Conservation (phyloP, 345 rosid genomes). For the Pelargonium nanum region DNA sequence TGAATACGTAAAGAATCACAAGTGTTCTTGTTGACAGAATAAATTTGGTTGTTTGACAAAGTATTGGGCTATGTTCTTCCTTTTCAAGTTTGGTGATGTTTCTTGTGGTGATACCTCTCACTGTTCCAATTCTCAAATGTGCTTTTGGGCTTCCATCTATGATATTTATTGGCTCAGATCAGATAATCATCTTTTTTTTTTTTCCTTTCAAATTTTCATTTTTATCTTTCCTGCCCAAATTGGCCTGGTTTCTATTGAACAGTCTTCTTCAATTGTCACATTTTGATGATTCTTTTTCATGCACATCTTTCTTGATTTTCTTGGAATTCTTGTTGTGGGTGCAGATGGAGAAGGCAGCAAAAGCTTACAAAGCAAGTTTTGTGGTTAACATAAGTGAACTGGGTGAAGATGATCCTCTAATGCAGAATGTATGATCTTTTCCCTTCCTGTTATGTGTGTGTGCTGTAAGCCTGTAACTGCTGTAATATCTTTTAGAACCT, state of each 20-base stretch:
- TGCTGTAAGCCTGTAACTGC: not conserved
- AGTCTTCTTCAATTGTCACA: not conserved
- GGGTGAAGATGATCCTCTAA: constrained; percentile 58
- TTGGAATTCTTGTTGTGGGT: constrained; percentile 15
- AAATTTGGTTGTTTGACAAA: too few species aligned
- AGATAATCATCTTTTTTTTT: too few species aligned
- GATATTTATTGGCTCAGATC: not conserved
- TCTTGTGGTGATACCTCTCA: too few species aligned
- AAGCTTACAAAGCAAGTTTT: constrained; percentile 37
- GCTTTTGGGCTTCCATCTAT: not conserved
- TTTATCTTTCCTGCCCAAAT: too few species aligned
- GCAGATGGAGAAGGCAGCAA: constrained; percentile 56
- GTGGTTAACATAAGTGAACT: constrained; percentile 50
- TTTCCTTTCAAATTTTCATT: too few species aligned
- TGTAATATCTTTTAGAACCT: not conserved
- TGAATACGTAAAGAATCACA: too few species aligned
- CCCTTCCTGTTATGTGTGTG: not conserved
- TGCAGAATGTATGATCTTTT: constrained; percentile 40
- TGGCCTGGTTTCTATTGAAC: too few species aligned
- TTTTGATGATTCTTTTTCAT: not conserved
- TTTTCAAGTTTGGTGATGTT: too few species aligned
- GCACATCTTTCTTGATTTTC: constrained; percentile 1
- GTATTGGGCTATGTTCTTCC: too few species aligned
- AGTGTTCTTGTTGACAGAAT: too few species aligned
- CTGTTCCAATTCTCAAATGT: too few species aligned